Conservation (phyloP, 2,329 filamentous ascomycete species). For the Penicillium corylophilum region DNA sequence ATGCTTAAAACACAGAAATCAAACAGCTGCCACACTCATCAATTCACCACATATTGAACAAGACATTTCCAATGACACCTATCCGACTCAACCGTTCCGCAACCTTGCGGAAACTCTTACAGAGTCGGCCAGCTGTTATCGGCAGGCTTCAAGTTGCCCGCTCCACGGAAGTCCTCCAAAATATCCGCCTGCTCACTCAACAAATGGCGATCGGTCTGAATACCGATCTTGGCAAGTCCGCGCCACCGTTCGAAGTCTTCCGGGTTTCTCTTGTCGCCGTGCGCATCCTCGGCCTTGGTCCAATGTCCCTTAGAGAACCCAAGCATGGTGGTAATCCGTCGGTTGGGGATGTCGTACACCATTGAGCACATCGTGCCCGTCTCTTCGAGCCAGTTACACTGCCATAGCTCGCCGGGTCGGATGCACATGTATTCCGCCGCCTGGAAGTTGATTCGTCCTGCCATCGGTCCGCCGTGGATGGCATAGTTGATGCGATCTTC, state of each 20-base stretch:
- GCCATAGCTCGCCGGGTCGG: slow-evolving; percentile 58
- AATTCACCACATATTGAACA: not conserved
- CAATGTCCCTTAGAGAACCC: slow-evolving; percentile 58
- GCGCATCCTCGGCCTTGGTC: slow-evolving; percentile 51
- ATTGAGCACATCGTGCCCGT: slow-evolving; percentile 58
- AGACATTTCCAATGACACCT: not conserved
- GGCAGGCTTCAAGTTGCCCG: slow-evolving; percentile 50
- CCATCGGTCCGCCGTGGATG: slow-evolving; percentile 62
- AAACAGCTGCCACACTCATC: not conserved
- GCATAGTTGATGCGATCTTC: slow-evolving; percentile 56
- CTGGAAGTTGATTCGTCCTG: slow-evolving; percentile 55
- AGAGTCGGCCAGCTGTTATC: slow-evolving; percentile 39
- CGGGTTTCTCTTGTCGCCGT: slow-evolving; percentile 57
- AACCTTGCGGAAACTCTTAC: slow-evolving; percentile 13
- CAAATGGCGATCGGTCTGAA: slow-evolving; percentile 52
- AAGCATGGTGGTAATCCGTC: slow-evolving; percentile 53
- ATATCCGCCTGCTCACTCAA: slow-evolving; percentile 57
- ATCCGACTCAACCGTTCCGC: not conserved
- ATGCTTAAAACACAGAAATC: not conserved
- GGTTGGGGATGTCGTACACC: slow-evolving; percentile 55
- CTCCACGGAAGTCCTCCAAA: slow-evolving; percentile 51
- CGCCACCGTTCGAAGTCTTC: slow-evolving; percentile 54
- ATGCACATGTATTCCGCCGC: slow-evolving; percentile 58
- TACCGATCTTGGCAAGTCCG: slow-evolving; percentile 53
- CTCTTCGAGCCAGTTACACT: slow-evolving; percentile 62